Conservation (phyloP, 768 basidiomycete species). For the Tricholomella constricta region DNA sequence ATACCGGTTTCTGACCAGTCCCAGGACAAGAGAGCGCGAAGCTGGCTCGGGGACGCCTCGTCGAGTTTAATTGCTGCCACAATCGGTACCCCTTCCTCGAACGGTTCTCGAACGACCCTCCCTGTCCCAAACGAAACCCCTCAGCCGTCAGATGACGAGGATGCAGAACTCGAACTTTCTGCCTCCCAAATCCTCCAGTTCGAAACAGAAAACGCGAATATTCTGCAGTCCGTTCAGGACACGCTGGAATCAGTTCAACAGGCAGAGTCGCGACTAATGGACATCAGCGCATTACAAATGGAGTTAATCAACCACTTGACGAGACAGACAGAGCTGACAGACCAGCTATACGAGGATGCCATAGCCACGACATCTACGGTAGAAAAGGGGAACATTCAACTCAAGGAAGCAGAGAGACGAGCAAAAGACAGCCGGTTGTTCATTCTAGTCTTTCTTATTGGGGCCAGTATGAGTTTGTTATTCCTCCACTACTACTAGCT, state of each 20-base stretch:
- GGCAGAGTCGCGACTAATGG: conserved; percentile 88
- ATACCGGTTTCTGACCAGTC: conserved; percentile 20
- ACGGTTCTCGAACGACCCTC: conserved; percentile 27
- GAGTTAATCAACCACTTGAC: conserved; percentile 88
- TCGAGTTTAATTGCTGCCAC: conserved; percentile 61
- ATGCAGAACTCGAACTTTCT: conserved; percentile 81
- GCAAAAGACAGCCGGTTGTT: conserved; percentile 88
- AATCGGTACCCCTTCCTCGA: conserved; percentile 49
- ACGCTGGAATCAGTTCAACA: conserved; percentile 87
- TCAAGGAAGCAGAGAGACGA: conserved; percentile 85
- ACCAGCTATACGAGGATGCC: conserved; percentile 93
- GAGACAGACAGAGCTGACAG: conserved; percentile 88
- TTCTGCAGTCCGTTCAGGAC: conserved; percentile 82
- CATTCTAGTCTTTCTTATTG: conserved; percentile 88
- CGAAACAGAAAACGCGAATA: conserved; percentile 86
- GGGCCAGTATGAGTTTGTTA: conserved; percentile 86
- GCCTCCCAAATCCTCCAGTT: conserved; percentile 90
- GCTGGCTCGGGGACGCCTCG: conserved; percentile 64
- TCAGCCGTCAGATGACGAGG: conserved; percentile 59
- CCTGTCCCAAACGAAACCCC: conserved; percentile 23
- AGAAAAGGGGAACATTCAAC: conserved; percentile 87
- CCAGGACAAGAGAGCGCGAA: conserved; percentile 33
- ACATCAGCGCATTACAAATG: conserved; percentile 92
- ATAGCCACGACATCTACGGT: conserved; percentile 84
- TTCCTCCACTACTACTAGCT: conserved; percentile 90